Conservation (phyloP, 2,329 filamentous ascomycete genomes). For the Aspergillus pseudoviridinutans region DNA sequence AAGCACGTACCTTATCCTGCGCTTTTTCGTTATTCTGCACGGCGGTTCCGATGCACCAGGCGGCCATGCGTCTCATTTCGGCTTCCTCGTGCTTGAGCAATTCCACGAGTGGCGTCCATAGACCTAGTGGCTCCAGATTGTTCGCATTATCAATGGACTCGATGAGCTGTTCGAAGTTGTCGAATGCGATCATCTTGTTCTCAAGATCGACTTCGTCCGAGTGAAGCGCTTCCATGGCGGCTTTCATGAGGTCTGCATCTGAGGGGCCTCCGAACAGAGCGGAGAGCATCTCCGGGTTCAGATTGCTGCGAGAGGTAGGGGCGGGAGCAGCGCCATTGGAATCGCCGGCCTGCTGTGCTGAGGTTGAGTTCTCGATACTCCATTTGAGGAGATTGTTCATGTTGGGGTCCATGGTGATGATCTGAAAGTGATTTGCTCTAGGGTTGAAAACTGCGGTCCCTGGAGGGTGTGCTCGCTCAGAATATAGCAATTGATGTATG, state of each 20-base stretch:
- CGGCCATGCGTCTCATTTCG: slow-evolving; percentile 77
- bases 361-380: slow-evolving; percentile 62
- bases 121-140: slow-evolving; percentile 71
- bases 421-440: slow-evolving; percentile 6
- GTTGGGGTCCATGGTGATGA: slow-evolving; percentile 52
- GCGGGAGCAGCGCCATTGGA: slow-evolving; percentile 29
- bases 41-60: slow-evolving; percentile 91
- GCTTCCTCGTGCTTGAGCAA: slow-evolving; percentile 66
- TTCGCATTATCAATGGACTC: slow-evolving; percentile 96
- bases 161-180: slow-evolving; percentile 91
- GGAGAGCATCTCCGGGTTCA: slow-evolving; percentile 68
- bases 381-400: slow-evolving; percentile 78
- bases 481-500: background rate
- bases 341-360: slow-evolving; percentile 31
- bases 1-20: slow-evolving; percentile 63
- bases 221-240: slow-evolving; percentile 72
- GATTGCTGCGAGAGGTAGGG: slow-evolving; percentile 36
- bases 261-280: slow-evolving; percentile 77
- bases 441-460: slow-evolving; percentile 3
- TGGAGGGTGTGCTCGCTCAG: too few relatives aligned
- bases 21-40: slow-evolving; percentile 91
- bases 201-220: slow-evolving; percentile 65
- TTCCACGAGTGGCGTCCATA: slow-evolving; percentile 77
- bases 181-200: slow-evolving; percentile 78
- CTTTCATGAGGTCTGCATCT: slow-evolving; percentile 88